Conservation (phyloP, 331 rosid species). For the Arachis monticola region DNA sequence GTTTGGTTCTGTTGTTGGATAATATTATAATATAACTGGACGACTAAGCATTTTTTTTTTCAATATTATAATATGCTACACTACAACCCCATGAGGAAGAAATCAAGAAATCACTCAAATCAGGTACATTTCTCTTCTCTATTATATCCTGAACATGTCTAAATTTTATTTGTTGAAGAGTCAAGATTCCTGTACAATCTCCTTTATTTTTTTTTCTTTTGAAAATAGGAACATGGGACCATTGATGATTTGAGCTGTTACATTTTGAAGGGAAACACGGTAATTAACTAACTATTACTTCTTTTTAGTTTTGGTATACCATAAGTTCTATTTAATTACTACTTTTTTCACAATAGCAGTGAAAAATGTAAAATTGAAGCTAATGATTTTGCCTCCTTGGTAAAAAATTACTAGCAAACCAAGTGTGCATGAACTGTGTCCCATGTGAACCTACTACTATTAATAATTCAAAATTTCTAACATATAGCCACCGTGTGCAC, state of each 20-base stretch:
- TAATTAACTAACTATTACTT: background rate
- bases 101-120: constrained; percentile 34
- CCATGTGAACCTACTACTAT: constrained; percentile 42
- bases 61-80: constrained; percentile 1
- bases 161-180: constrained; percentile 28
- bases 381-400: background rate
- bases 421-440: constrained; percentile 18
- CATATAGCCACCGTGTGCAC: background rate
- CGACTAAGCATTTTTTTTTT: constrained; percentile 25
- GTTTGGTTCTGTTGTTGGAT: constrained; percentile 22
- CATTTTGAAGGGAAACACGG: constrained; percentile 28
- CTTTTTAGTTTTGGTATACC: background rate
- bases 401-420: constrained; percentile 15
- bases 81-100: constrained; percentile 16
- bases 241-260: constrained; percentile 15
- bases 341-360: background rate
- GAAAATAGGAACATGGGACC: background rate
- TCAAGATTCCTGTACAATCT: constrained; percentile 39
- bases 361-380: constrained; percentile 1
- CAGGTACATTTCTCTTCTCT: constrained; percentile 13
- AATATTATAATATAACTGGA: constrained; percentile 29
- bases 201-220: background rate
- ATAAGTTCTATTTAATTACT: background rate
- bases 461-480: background rate
- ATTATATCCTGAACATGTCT: constrained; percentile 12